Percentiles rank a stretch among this genome's conserved stretches.
phyloP scores from a whole-genome alignment of 2,329 filamentous ascomycete species.

The Coniosporium uncinatum region DNA sequence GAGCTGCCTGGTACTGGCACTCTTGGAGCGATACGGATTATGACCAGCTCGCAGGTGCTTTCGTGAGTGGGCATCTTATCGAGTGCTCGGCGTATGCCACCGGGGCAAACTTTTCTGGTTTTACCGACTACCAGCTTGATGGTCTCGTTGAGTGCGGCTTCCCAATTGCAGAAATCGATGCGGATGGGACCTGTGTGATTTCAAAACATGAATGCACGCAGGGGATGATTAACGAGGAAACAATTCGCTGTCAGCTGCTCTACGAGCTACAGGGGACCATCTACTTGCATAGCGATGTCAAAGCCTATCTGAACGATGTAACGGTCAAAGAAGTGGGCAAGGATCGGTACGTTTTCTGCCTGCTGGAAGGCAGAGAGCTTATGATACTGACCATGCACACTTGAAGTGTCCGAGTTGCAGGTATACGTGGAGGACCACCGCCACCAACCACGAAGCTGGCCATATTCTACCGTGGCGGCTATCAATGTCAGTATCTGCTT shows the following conservation, averaged over 20 bases:
- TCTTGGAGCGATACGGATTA: constrained; percentile 42
- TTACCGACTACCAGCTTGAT: constrained; percentile 34
- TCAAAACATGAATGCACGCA: constrained; percentile 40
- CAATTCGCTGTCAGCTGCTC: constrained; percentile 40
- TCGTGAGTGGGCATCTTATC: constrained; percentile 48
- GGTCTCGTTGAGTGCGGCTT: constrained; percentile 36
- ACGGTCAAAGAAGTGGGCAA: constrained; percentile 25
- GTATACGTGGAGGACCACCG: constrained; percentile 34
- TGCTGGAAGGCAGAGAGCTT: no score
- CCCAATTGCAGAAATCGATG: constrained; percentile 43
- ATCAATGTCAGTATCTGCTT: constrained; percentile 35
- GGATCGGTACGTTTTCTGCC: constrained; percentile 18
- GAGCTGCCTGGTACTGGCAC: constrained; percentile 39
- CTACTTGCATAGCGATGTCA: constrained; percentile 44
- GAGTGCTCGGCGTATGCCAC: constrained; percentile 50
- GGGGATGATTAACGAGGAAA: constrained; percentile 32
- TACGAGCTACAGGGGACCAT: constrained; percentile 43
- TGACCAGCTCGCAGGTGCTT: constrained; percentile 41
- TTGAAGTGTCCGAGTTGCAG: constrained; percentile 29
- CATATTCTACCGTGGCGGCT: constrained; percentile 44
- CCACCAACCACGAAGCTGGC: constrained; percentile 46
- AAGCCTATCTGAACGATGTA: constrained; percentile 31
- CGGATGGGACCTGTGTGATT: constrained; percentile 38
- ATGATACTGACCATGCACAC: not conserved
- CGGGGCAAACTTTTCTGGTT: constrained; percentile 49